phyloP scores from a whole-genome alignment of 441 rosid genomes.

The Corymbia calophylla region DNA sequence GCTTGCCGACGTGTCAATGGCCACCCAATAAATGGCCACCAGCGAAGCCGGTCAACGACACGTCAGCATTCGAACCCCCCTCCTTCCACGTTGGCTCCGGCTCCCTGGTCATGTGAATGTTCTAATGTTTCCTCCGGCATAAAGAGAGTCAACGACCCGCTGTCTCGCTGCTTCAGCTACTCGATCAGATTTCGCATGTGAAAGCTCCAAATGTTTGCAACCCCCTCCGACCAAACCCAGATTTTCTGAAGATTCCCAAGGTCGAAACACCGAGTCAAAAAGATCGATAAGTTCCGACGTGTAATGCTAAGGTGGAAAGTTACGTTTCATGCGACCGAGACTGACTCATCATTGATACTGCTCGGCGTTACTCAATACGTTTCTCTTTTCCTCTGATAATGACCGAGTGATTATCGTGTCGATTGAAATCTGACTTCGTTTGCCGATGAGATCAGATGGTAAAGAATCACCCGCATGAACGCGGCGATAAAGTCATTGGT shows the following conservation, averaged over 20 bases:
- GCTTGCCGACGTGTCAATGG: background rate
- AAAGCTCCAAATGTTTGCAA: background rate
- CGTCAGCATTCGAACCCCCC: background rate
- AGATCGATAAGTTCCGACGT: background rate
- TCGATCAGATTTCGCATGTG: background rate
- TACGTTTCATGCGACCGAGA: background rate
- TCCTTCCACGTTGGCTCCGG: background rate
- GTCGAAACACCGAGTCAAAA: background rate
- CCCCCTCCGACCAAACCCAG: background rate
- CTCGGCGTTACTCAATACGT: background rate
- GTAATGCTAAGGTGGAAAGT: background rate
- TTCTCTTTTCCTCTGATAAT: background rate
- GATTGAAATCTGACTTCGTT: background rate
- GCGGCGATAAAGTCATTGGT: accelerated
- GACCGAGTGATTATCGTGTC: background rate
- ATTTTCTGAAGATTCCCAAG: background rate
- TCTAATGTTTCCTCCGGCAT: background rate
- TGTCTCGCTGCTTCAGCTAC: background rate
- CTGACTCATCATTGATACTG: accelerated
- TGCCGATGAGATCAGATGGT: accelerated
- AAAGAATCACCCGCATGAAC: background rate
- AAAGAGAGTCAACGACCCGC: background rate
- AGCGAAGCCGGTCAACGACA: background rate
- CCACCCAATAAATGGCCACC: conserved; percentile 5
- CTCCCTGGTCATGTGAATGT: background rate